Base-by-base conservation (phyloP, 2,329 filamentous ascomycete species). In the Xylaria sp. region DNA sequence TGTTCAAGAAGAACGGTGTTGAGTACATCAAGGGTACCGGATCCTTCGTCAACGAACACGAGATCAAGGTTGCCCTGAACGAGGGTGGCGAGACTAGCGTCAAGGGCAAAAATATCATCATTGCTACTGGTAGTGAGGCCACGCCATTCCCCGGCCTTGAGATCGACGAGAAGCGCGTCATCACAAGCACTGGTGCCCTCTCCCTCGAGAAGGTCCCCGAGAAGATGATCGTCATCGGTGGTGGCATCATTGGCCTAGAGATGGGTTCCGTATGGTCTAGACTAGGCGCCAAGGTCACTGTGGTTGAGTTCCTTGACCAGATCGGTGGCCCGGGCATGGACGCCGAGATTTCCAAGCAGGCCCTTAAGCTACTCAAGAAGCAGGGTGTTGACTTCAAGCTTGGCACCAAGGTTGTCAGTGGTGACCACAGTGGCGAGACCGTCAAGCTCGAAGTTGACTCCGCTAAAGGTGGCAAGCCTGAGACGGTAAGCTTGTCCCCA, bases 311-410 rank as follows among this genome's bases (percentile, higher is more conserved):
- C 84, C 86, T 99, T 66, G 89, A 91, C 77, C 94, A 97, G 85
- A 98, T 99, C 74, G 96, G 96, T 82, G 96, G 96, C 67, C 96
- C 96, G 58, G 96, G 96, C 76, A 99, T 99, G 96, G 96, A 99
- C 80, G 82, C 87, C 57, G 96, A 99, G 81, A 93, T 98, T 77
- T 89, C 94, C 79, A 99, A 98, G 87, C 85, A 89, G 77, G 87
- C 92, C 51, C 94, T 97, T 82, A 98, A 97, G 88, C 90, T 97
- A 71, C 89, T 99, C 73, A 89, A 89, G 81, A 98, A 97, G 88
- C 96, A 99, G 86, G 96, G 95, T 70, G 92, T 99, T 80, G 96
- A 97, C 79, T 99, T 99, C 88, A 97, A 97, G 90, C 90, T 97
- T 75, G 92, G 93, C 86, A 98, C 96, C 78, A 99, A 99, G 89